phyloP scores from a whole-genome alignment of 768 basidiomycete genomes.

The Mycena haematopus region DNA sequence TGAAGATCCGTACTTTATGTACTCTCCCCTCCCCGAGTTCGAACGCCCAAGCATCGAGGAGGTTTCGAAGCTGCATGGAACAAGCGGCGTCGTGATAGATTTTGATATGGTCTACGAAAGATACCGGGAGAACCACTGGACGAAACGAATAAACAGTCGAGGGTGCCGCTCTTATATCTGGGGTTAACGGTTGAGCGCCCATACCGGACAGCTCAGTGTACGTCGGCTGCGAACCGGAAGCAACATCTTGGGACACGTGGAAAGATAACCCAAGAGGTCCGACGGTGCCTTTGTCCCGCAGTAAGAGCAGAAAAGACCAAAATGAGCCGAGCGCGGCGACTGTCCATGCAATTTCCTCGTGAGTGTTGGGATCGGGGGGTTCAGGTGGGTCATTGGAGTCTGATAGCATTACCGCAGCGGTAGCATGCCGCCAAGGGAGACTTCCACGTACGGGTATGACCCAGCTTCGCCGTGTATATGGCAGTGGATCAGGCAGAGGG shows the following conservation, averaged over 20 bases:
- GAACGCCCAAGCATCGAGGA: constrained; percentile 59
- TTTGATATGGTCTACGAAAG: constrained; percentile 57
- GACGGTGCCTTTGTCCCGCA: constrained; percentile 44
- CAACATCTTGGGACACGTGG: constrained; percentile 39
- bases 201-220: constrained; percentile 23
- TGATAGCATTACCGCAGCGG: constrained; percentile 48
- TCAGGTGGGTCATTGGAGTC: constrained; percentile 32
- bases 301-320: constrained; percentile 55
- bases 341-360: constrained; percentile 54
- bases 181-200: constrained; percentile 23
- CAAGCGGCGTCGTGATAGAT: constrained; percentile 61
- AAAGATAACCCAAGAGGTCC: constrained; percentile 60
- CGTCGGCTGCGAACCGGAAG: constrained; percentile 25
- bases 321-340: constrained; percentile 46
- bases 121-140: constrained; percentile 32
- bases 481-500: constrained; percentile 35
- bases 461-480: constrained; percentile 57
- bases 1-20: constrained; percentile 52
- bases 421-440: constrained; percentile 54
- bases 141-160: constrained; percentile 26
- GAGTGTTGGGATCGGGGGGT: constrained; percentile 27
- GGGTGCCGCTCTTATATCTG: neutral
- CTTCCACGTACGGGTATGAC: constrained; percentile 62
- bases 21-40: constrained; percentile 19
- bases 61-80: constrained; percentile 54